Evolutionary conservation across 331 rosid genomes (phyloP), one percentile per base, ranked within the genome.

Genomic region (Spiraea crenata): DNA sequence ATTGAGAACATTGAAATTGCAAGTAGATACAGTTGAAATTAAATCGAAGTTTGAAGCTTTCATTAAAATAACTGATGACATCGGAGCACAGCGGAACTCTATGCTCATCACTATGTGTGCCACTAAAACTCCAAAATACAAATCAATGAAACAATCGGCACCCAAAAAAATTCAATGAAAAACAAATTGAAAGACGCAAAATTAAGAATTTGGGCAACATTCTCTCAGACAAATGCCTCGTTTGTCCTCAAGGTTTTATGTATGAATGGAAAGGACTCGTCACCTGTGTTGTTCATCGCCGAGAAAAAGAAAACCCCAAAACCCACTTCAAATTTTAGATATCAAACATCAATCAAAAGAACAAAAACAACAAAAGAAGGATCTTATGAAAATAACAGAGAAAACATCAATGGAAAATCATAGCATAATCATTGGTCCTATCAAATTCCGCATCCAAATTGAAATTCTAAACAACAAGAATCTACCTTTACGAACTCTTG

Each of bases 161-260:
- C 5, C 2, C 5, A 11, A 0, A 69, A 19, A 34, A 42, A 11
- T 3, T 4, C 0, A 3, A 25, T 41, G 0, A 0, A 0, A 11
- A 19, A 31, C 0, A n/a, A 6, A 25, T 3, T 20, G 1, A 56
- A 9, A 3, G n/a, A 38, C 0, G 0, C 0, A 11, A 14, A 7
- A 31, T 49, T 25, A n/a, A n/a, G n/a, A n/a, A 17, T 39, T 44
- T 44, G 49, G 66, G 58, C 0, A 41, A 0, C 3, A 3, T 37
- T 74, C 92, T 86, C 95, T 90, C 97, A 90, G 92, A 90, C 97
- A 90, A 88, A 88, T 88, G 97, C 95, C 97, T 90, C 97, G 92
- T 52, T 79, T 74, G 95, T 90, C 97, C 80, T 90, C 95, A 90
- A 76, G 52, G 69, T 79, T 85, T 69, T 58, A 25, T 44, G 6